Evolutionary conservation across 805 yeast species (phyloP).

Genomic region (Saccharomycopsis fodiens): DNA sequence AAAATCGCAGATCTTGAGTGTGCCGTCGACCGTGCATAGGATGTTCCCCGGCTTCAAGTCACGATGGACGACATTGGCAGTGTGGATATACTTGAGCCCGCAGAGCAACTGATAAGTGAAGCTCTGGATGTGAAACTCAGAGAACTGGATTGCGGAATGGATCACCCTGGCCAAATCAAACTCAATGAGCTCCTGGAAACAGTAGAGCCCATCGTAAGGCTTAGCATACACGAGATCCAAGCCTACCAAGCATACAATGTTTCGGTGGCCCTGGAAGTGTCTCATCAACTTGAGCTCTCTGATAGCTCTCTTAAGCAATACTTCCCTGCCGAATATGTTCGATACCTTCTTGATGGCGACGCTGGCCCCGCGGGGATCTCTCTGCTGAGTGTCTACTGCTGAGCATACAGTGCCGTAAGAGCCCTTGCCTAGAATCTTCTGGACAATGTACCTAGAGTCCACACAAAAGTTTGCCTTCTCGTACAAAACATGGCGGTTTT

Average conservation of each 20-base stretch:
- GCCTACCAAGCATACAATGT: slow-evolving; percentile 68
- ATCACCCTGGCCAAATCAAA: slow-evolving; percentile 78
- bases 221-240: slow-evolving; percentile 56
- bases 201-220: slow-evolving; percentile 82
- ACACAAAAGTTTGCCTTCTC: slow-evolving; percentile 55
- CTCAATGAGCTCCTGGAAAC: slow-evolving; percentile 80
- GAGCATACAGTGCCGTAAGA: slow-evolving; percentile 83
- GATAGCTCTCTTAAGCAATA: slow-evolving; percentile 68
- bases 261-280: slow-evolving; percentile 78
- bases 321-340: slow-evolving; percentile 57
- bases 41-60: slow-evolving; percentile 92
- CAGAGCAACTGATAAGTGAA: slow-evolving; percentile 77
- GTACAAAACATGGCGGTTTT: slow-evolving; percentile 29
- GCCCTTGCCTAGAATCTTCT: slow-evolving; percentile 66
- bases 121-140: slow-evolving; percentile 75
- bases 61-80: slow-evolving; percentile 87
- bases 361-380: neutral
- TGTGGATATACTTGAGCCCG: slow-evolving; percentile 82
- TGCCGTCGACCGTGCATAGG: slow-evolving; percentile 65
- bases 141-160: slow-evolving; percentile 64
- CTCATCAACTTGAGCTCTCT: slow-evolving; percentile 78
- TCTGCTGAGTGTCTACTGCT: slow-evolving; percentile 42
- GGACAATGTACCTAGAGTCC: slow-evolving; percentile 51
- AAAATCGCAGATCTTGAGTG: slow-evolving; percentile 83
- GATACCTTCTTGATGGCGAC: slow-evolving; percentile 80